Evolutionary conservation across 257 asterid genomes (phyloP).

Genomic region (Salvia splendens): DNA sequence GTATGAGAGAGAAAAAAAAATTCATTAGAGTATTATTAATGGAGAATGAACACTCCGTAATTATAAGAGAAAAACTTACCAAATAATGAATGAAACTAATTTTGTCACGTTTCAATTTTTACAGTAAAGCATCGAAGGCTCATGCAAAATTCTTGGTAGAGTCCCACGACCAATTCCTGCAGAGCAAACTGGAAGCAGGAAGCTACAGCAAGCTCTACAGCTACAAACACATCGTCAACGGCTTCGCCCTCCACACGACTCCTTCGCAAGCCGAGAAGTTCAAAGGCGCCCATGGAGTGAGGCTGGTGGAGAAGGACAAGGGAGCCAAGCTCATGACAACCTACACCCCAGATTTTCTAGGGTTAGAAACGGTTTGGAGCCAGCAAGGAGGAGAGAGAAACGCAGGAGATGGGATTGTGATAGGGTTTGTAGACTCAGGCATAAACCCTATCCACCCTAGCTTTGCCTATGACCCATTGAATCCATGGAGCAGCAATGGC

Average conservation of each 20-base stretch:
- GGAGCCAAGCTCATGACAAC: constrained; percentile 73
- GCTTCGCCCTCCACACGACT: constrained; percentile 77
- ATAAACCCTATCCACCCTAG: constrained; percentile 76
- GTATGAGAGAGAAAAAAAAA: too few relatives aligned
- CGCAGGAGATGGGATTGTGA: constrained; percentile 88
- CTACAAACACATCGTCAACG: constrained; percentile 77
- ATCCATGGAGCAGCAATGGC: constrained; percentile 43
- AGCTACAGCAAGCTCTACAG: constrained; percentile 80
- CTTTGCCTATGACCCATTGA: constrained; percentile 60
- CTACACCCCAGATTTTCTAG: constrained; percentile 67
- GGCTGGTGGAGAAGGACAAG: constrained; percentile 66
- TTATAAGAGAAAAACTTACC: too few relatives aligned
- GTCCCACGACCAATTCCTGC: constrained; percentile 64
- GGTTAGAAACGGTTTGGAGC: constrained; percentile 65
- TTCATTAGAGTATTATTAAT: too few relatives aligned
- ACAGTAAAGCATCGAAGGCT: constrained; percentile 51
- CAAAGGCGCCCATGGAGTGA: constrained; percentile 52
- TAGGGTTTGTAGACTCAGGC: constrained; percentile 84
- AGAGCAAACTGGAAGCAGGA: constrained; percentile 52
- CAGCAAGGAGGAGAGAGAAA: constrained; percentile 60
- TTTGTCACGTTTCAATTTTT: neutral
- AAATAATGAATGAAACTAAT: too few relatives aligned
- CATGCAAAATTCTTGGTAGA: constrained; percentile 60
- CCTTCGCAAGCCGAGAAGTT: constrained; percentile 65
- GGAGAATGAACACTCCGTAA: too few relatives aligned